Conservation (phyloP, 345 rosid species). For the Schrenkiella parvula region DNA sequence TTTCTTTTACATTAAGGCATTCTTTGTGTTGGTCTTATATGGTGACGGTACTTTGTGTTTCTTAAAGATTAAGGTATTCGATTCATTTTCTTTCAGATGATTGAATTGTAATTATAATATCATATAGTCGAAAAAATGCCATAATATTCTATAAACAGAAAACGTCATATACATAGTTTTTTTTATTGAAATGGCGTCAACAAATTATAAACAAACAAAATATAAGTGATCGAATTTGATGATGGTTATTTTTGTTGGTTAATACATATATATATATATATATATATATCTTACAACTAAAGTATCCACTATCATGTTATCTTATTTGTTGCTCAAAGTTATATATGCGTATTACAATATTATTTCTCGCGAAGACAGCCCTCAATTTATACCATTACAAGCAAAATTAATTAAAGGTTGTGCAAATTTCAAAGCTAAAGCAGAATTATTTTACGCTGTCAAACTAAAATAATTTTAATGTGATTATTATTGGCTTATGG, state of each 20-base stretch:
- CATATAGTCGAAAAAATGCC: background rate
- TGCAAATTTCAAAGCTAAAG: too few species aligned
- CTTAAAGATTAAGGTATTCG: background rate
- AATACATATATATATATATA: too few species aligned
- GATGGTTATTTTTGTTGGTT: too few species aligned
- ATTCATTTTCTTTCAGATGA: background rate
- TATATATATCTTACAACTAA: background rate
- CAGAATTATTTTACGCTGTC: too few species aligned
- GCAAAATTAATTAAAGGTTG: too few species aligned
- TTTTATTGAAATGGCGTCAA: too few species aligned
- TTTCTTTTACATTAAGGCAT: background rate
- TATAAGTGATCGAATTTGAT: too few species aligned
- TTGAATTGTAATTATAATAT: background rate
- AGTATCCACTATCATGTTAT: background rate
- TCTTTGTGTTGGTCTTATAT: background rate
- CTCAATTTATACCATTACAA: background rate
- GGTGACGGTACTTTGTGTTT: background rate
- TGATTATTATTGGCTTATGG: too few species aligned
- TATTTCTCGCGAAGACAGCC: background rate
- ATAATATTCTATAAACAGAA: background rate
- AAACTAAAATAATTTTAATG: too few species aligned
- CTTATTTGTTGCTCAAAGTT: constrained; percentile 8
- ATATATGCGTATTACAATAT: background rate
- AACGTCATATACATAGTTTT: too few species aligned
- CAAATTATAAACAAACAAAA: too few species aligned